Base-by-base conservation (phyloP, 306 rosid genomes). In the Inga leiocalycina region DNA sequence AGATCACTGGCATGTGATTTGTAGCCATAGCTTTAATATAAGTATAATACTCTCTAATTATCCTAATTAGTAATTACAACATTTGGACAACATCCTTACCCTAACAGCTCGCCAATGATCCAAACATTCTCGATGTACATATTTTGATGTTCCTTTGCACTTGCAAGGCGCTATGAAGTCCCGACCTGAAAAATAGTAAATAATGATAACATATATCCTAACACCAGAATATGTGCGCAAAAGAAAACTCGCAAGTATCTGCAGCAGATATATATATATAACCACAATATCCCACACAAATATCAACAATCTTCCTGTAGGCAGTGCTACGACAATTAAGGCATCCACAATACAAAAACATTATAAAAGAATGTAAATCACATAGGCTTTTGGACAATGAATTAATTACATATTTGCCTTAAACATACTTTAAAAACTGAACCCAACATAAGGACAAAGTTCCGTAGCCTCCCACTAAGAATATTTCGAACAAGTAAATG, bases 51-150 rank as follows among this genome's bases (percentile, higher is more conserved):
- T 49, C 78, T 19, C 3, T 14, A 75, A 22, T 22, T 24, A 39
- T 37, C 22, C 35, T 17, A 70, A 70, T 70, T 41, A 10, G 51
- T 8, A 70, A 45, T 71, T 45, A 8, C 54, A 62, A 64, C 37
- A 45, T 30, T 37, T 32, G 71, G 80, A 82, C 57, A 37, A 76
- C 37, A 71, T 12, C 48, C 76, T 44, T 81, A 94, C 99, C 98
- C 87, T 94, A 81, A 96, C 85, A 61, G 99, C 94, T 85, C 99
- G 94, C 98, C 99, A 96, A 77, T 96, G 98, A 88, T 96, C 99
- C 92, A 96, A 85, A 82, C 99, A 96, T 80, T 96, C 98, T 68
- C 99, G 87, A 86, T 96, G 99, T 48, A 96, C 98, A 83, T 96
- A 94, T 87, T 96, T 96, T 7, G 99, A 94, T 61, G 98, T 90